Evolutionary conservation across 371 early-diverging fungal genomes (phyloP).

Genomic region (Circinella umbellata): DNA sequence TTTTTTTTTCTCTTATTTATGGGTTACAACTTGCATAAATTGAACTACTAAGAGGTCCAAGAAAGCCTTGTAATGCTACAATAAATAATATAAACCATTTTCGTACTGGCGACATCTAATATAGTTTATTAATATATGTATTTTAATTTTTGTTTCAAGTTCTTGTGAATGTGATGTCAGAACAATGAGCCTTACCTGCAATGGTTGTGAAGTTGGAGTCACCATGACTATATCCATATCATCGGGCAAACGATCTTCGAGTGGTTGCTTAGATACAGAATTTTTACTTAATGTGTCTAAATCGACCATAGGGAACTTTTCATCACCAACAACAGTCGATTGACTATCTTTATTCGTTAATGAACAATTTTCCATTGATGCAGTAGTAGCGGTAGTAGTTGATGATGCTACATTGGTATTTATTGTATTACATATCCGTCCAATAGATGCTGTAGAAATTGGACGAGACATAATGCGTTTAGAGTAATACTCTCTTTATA

Average conservation of each 20-base stretch:
- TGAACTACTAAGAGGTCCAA: conserved; percentile 53
- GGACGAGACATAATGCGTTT: neutral
- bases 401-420: neutral
- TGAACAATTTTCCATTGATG: neutral
- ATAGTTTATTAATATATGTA: neutral
- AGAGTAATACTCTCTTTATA: neutral
- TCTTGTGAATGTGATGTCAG: neutral
- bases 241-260: conserved; percentile 7
- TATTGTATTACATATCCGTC: neutral
- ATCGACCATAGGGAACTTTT: neutral
- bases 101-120: conserved; percentile 21
- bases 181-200: neutral
- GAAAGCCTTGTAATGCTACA: conserved; percentile 51
- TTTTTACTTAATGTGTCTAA: neutral
- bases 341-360: conserved; percentile 5
- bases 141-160: neutral
- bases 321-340: conserved; percentile 6
- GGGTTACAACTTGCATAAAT: conserved; percentile 39
- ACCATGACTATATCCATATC: conserved; percentile 13
- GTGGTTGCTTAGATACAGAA: neutral
- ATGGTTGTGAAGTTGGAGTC: conserved; percentile 5
- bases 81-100: conserved; percentile 49
- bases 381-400: neutral
- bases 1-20: no score
- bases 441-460: neutral